Evolutionary conservation across 768 basidiomycete genomes (phyloP), one percentile per base, ranked within the genome.

Genomic region (Pleurotus cornucopiae): DNA sequence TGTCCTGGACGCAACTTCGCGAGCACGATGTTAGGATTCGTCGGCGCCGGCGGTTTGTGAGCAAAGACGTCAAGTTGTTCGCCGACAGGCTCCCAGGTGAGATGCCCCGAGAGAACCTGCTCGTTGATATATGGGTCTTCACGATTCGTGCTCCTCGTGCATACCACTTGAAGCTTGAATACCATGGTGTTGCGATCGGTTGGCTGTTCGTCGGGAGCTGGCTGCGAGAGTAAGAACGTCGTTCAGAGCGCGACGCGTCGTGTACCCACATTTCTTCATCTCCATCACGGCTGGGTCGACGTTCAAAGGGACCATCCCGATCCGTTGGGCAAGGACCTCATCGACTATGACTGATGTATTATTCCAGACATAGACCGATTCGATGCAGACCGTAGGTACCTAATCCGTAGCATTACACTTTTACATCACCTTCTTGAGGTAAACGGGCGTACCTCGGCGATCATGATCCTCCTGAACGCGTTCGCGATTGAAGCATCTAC

Each of bases 401-500:
- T 95, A 63, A 21, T 38, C 30, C 30, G 11, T 6, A 18, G 38
- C 2, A 52, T 58, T 55, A 56, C 37, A 37, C 43, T 1, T 53
- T 30, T 46, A 11, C 45, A 38, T 25, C 58, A 7, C 26, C 54
- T 39, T 14, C 20, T 46, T 11, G 44, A 41, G 14, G n/a, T 34
- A 25, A 34, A 37, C 3, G 34, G 26, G 69, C 82, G 53, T 57
- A 94, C 95, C 81, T 99, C 97, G 7, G 96, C 89, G 46, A 98
- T 90, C 67, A 98, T 78, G 54, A 97, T 93, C 56, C 97, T 79
- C 23, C 97, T 80, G 61, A 96, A 83, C 0, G 96, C 94, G 69
- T 99, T 98, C 26, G 97, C 94, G 57, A 99, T 90, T 13, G 93
- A 91, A 0, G 97, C 91, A 68, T 99, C 96, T 25, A 98, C 89